A percentile compares a stretch with the other conserved stretches of the same genome.
These are phyloP conservation scores for Pulveroboletus ravenelii DNA, from an alignment of 768 basidiomycete genomes.

Conservation along the genomic window DNA sequence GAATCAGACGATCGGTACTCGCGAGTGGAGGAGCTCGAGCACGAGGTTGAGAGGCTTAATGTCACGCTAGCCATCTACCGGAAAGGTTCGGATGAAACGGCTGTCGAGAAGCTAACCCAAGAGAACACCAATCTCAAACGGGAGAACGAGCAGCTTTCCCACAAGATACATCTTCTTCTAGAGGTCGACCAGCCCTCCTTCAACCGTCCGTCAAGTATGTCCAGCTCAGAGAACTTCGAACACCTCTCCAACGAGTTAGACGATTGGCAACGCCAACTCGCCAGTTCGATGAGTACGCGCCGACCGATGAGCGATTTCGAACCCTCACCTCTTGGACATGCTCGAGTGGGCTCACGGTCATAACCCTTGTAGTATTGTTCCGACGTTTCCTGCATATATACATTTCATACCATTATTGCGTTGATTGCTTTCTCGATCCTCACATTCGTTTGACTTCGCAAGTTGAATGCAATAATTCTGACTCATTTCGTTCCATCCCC, in stretches of 20 bases:
- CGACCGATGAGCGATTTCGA: conserved; percentile 72
- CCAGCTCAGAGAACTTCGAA: conserved; percentile 83
- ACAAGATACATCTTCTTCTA: conserved; percentile 84
- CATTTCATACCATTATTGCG: conserved; percentile 32
- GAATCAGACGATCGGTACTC: conserved; percentile 74
- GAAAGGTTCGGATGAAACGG: conserved; percentile 69
- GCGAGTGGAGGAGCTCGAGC: conserved; percentile 75
- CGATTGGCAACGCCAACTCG: conserved; percentile 81
- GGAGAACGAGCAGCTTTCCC: conserved; percentile 86
- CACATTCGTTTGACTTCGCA: conserved; percentile 57
- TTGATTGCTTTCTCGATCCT: conserved; percentile 34
- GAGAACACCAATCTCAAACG: conserved; percentile 76
- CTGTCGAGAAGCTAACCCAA: conserved; percentile 74
- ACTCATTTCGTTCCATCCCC: conserved; percentile 29
- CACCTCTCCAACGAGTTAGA: conserved; percentile 78
- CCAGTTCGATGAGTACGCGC: conserved; percentile 72
- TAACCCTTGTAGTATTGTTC: conserved; percentile 27
- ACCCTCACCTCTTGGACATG: conserved; percentile 46
- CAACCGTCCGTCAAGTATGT: conserved; percentile 64
- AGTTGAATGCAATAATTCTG: conserved; percentile 35
- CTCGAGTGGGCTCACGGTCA: conserved; percentile 58
- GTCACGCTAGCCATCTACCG: conserved; percentile 70
- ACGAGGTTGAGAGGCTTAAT: conserved; percentile 73
- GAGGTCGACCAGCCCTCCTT: conserved; percentile 80
- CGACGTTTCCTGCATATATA: conserved; percentile 32